Percentiles rank a stretch among this genome's conserved stretches.
Evolutionary conservation across 1,139 yeast species (phyloP).

Genomic region (Geotrichum histeridarum): DNA sequence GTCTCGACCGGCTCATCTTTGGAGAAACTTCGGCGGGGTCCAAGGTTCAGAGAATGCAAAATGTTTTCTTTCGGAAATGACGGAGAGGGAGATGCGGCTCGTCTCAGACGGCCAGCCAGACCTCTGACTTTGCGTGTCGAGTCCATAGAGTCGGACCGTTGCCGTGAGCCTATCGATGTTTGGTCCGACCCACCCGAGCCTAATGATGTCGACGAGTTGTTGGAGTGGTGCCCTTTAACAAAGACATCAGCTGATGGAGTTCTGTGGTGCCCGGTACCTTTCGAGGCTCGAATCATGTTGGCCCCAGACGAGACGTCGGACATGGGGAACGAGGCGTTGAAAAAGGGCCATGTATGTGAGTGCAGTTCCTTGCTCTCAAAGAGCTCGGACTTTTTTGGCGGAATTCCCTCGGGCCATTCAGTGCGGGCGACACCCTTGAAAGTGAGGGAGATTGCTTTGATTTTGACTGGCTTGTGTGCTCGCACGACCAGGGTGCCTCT

Average conservation of each 20-base stretch:
- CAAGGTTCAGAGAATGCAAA: slow-evolving; percentile 5
- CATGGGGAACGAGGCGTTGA: slow-evolving; percentile 42
- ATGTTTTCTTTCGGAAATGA: slow-evolving; percentile 3
- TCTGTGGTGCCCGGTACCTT: background rate
- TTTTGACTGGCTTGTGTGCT: slow-evolving; percentile 66
- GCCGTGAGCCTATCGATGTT: background rate
- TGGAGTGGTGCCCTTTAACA: background rate
- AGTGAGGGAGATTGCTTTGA: slow-evolving; percentile 58
- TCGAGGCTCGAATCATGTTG: slow-evolving; percentile 54
- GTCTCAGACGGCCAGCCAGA: slow-evolving; percentile 13
- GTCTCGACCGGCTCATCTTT: slow-evolving; percentile 19
- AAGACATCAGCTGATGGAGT: background rate
- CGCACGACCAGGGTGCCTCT: slow-evolving; percentile 76
- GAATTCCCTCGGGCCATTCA: slow-evolving; percentile 98
- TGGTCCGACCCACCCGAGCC: background rate
- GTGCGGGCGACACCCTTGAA: slow-evolving; percentile 75
- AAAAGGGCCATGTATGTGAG: slow-evolving; percentile 91
- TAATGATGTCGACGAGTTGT: background rate
- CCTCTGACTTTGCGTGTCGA: slow-evolving; percentile 17
- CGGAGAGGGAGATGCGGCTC: slow-evolving; percentile 23
- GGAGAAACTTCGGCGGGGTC: slow-evolving; percentile 14
- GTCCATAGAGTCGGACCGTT: slow-evolving; percentile 15
- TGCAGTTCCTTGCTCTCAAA: slow-evolving; percentile 62
- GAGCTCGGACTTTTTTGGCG: slow-evolving; percentile 71
- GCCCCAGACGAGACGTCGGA: slow-evolving; percentile 44